phyloP scores from a whole-genome alignment of 306 rosid species.

The Prunus padus region DNA sequence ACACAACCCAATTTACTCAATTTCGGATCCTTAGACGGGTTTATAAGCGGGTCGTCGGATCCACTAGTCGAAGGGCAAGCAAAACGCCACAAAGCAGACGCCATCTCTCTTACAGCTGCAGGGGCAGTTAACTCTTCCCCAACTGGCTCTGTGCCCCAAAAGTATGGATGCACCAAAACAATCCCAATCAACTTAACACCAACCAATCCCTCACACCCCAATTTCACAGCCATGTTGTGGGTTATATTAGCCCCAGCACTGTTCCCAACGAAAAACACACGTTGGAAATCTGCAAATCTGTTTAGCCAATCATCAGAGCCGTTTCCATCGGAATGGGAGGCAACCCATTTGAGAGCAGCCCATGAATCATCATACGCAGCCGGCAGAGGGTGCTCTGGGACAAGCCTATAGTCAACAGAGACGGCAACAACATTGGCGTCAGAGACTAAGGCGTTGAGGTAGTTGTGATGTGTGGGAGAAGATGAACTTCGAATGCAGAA shows the following conservation, averaged over 20 bases:
- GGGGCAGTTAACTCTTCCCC: background rate
- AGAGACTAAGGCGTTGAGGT: conserved; percentile 33
- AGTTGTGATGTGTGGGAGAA: conserved; percentile 39
- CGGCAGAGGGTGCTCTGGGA: conserved; percentile 64
- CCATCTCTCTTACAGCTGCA: fast-evolving
- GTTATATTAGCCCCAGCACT: conserved; percentile 62
- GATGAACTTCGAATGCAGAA: conserved; percentile 45
- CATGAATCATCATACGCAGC: conserved; percentile 50
- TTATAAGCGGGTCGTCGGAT: conserved; percentile 28
- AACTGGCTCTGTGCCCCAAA: conserved; percentile 27
- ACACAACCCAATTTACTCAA: conserved; percentile 17
- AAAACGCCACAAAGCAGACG: background rate
- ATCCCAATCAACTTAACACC: conserved; percentile 36
- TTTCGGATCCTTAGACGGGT: conserved; percentile 28
- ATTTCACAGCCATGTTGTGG: conserved; percentile 39
- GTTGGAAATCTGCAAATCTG: conserved; percentile 23
- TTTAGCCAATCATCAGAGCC: conserved; percentile 55
- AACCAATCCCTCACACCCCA: background rate
- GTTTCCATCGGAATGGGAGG: conserved; percentile 20
- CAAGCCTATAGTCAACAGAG: conserved; percentile 53
- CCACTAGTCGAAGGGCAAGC: conserved; percentile 2
- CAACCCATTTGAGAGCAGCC: conserved; percentile 49
- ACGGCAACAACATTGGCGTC: conserved; percentile 34
- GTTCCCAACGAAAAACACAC: conserved; percentile 48
- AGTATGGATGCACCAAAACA: conserved; percentile 50